Percentiles rank a stretch among this genome's conserved stretches.
Evolutionary conservation across 2,329 filamentous ascomycete species (phyloP).

Genomic region (Botrytis porri): DNA sequence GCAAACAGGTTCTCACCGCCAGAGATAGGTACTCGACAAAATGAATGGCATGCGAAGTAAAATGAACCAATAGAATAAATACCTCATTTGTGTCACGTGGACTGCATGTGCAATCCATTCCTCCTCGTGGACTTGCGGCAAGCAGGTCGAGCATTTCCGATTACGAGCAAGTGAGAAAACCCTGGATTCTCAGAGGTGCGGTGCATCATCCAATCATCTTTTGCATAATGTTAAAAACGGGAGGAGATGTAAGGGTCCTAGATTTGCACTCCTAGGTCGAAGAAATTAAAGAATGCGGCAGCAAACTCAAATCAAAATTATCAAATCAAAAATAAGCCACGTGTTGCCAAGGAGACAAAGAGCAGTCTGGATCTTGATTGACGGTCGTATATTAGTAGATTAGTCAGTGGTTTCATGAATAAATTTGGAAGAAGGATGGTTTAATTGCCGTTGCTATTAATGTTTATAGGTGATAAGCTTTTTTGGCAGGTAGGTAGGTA

Average conservation of each 20-base stretch:
- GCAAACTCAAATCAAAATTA: neutral
- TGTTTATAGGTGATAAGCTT: neutral
- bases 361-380: neutral
- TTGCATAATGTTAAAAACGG: neutral
- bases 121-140: neutral
- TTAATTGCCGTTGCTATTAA: neutral
- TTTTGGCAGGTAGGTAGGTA: neutral
- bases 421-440: neutral
- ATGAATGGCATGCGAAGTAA: neutral
- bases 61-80: conserved; percentile 20
- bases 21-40: neutral
- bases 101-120: neutral
- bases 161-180: neutral
- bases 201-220: neutral
- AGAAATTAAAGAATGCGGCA: neutral
- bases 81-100: conserved; percentile 17
- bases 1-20: conserved; percentile 7
- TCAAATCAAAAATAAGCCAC: neutral
- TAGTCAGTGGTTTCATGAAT: neutral
- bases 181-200: neutral
- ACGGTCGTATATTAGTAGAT: neutral
- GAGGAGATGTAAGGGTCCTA: neutral
- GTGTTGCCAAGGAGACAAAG: neutral
- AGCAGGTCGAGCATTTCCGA: neutral
- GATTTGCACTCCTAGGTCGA: neutral